These are phyloP conservation scores for Marasmius sp. DNA, from an alignment of 1,284 basidiomycete species.

Conservation along the genomic window DNA sequence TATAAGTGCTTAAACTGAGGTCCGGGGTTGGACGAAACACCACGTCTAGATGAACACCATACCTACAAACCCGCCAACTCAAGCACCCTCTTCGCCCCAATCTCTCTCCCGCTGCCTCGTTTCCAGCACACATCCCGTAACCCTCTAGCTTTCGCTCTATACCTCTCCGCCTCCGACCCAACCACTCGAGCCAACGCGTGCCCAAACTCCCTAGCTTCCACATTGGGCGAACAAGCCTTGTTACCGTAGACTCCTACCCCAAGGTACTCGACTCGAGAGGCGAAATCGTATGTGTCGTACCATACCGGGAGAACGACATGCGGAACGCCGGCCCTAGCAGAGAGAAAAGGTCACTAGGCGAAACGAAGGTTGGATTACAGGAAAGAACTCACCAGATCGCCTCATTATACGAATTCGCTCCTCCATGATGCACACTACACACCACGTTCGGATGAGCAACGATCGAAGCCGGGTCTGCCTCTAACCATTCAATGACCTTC, in stretches of 20 bases:
- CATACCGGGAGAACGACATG: conserved; percentile 13
- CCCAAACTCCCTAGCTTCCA: conserved; percentile 10
- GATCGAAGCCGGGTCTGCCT: neutral
- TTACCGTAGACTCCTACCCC: conserved; percentile 13
- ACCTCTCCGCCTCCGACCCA: neutral
- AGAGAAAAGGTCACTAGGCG: neutral
- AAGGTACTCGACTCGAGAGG: conserved; percentile 8
- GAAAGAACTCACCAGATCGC: conserved; percentile 10
- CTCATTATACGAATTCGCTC: conserved; percentile 5
- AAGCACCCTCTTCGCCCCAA: too few species aligned
- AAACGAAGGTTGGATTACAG: neutral
- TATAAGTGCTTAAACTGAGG: too few species aligned
- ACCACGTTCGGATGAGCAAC: neutral
- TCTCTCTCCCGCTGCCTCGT: too few species aligned
- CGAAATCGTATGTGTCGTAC: conserved; percentile 16
- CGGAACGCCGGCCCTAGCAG: conserved; percentile 9
- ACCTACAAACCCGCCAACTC: too few species aligned
- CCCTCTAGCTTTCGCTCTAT: neutral
- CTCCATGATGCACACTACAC: neutral
- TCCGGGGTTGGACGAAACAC: too few species aligned
- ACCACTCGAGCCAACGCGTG: conserved; percentile 3
- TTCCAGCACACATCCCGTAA: too few species aligned
- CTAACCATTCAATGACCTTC: neutral
- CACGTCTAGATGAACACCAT: too few species aligned
- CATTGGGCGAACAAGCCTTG: conserved; percentile 4